phyloP scores from a whole-genome alignment of 345 rosid species.

The Mallotus nudiflorus region DNA sequence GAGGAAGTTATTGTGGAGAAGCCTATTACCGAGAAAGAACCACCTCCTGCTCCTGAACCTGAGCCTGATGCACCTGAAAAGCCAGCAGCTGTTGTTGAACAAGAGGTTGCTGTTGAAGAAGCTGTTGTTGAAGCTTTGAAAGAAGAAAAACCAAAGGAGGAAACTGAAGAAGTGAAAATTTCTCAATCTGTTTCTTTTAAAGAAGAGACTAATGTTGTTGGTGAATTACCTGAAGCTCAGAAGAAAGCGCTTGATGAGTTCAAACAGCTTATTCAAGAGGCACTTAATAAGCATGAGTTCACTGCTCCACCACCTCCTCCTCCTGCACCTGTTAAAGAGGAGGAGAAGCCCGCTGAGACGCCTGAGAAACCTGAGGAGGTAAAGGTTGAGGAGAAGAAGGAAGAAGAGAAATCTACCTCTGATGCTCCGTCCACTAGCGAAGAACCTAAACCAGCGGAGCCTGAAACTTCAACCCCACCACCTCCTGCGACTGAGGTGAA shows the following conservation, averaged over 20 bases:
- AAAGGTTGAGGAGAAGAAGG: conserved; percentile 10
- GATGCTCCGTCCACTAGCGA: conserved; percentile 10
- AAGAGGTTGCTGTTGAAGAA: not conserved
- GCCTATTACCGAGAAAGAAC: conserved; percentile 34
- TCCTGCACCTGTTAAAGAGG: conserved; percentile 16
- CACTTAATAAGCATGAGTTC: conserved; percentile 29
- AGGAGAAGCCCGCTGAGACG: conserved; percentile 18
- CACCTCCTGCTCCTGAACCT: conserved; percentile 29
- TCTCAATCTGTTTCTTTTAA: conserved; percentile 21
- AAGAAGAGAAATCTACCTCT: not conserved
- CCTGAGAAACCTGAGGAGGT: conserved; percentile 1
- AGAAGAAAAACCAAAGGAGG: conserved; percentile 24
- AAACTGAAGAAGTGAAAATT: conserved; percentile 11
- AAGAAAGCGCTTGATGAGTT: conserved; percentile 34
- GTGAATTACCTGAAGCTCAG: conserved; percentile 25
- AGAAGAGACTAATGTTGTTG: conserved; percentile 28
- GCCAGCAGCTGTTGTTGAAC: conserved; percentile 1
- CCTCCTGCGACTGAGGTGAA: conserved; percentile 14
- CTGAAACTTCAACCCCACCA: conserved; percentile 6
- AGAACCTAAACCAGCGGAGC: conserved; percentile 5
- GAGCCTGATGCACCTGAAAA: conserved; percentile 25
- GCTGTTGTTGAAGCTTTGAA: not conserved
- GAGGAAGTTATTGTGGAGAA: conserved; percentile 35
- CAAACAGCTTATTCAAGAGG: conserved; percentile 27
- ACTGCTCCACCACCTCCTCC: conserved; percentile 24